phyloP scores from a whole-genome alignment of 805 yeast genomes.

The Ogataea degrootiae region DNA sequence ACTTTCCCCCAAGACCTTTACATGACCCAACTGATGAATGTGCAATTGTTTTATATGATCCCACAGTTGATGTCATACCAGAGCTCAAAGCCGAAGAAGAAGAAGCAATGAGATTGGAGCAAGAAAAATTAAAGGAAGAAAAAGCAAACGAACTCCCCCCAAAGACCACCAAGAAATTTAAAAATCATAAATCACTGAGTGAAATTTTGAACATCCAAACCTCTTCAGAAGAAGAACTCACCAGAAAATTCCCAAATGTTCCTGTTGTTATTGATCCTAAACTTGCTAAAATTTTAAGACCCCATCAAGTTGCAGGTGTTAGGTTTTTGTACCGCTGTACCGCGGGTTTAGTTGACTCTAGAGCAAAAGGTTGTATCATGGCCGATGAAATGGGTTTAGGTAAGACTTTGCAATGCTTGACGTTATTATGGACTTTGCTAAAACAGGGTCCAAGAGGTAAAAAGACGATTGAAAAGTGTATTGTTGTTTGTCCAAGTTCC shows the following conservation, averaged over 20 bases:
- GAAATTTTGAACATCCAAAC: slow-evolving; percentile 73
- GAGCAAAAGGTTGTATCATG: slow-evolving; percentile 95
- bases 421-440: slow-evolving; percentile 88
- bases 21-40: slow-evolving; percentile 92
- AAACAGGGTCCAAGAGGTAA: slow-evolving; percentile 84
- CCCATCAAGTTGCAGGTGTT: slow-evolving; percentile 96
- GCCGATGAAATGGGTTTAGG: slow-evolving; percentile 98
- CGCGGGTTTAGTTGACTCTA: slow-evolving; percentile 74
- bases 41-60: slow-evolving; percentile 93
- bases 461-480: slow-evolving; percentile 80
- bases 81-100: slow-evolving; percentile 27
- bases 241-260: slow-evolving; percentile 66
- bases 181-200: slow-evolving; percentile 61
- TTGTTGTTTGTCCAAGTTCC: slow-evolving; percentile 93
- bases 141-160: slow-evolving; percentile 23
- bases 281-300: slow-evolving; percentile 77
- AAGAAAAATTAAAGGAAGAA: slow-evolving; percentile 23
- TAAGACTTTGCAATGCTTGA: slow-evolving; percentile 82
- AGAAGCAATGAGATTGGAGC: slow-evolving; percentile 17
- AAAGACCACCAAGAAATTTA: slow-evolving; percentile 28
- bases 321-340: slow-evolving; percentile 87
- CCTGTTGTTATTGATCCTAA: slow-evolving; percentile 95
- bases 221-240: slow-evolving; percentile 41
- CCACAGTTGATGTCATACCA: slow-evolving; percentile 68
- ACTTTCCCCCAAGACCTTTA: slow-evolving; percentile 82